Evolutionary conservation across 306 rosid species (phyloP), one percentile per base, ranked within the genome.

Genomic region (Luffa acutangula): DNA sequence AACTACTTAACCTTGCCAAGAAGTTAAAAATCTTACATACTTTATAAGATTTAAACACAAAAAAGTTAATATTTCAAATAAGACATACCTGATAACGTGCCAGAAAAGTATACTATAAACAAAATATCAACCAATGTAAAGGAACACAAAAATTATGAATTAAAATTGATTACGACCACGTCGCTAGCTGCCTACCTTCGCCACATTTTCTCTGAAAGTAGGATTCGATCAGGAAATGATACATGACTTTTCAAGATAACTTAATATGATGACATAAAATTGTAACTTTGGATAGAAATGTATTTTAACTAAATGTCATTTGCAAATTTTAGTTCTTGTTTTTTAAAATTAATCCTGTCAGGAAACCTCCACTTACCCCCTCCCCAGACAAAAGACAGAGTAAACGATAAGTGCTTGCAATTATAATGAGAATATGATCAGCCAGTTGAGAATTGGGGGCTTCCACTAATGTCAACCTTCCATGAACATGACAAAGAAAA

Each of bases 201-300:
- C 97, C 97, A 93, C 82, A 86, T 91, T 85, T 90, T 93, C 87
- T 93, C 97, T 93, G 97, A 36, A 87, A 82, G 60, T 81, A 84
- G 76, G 71, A 86, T 36, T n/a, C n/a, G n/a, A n/a, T 82, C 58
- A 51, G 17, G 11, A 43, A 75, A 75, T 66, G 15, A 52, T 21
- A 52, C 52, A 37, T 75, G 14, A 73, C 57, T 33, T 72, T 12
- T 25, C 6, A 7, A 72, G 48, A 73, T 31, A 73, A 49, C 5
- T 6, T 63, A 41, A 42, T 34, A 36, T 14, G 46, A 65, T 65
- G 12, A 58, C 21, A 58, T 15, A 14, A 65, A 48, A 39, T 3
- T 17, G 49, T 65, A 65, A 65, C 11, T 65, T 65, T 15, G 17
- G 8, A 65, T 3, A 13, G 45, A 0, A 14, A 34, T 33, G 20